Evolutionary conservation across 2,329 filamentous ascomycete genomes (phyloP), one percentile per base, ranked within the genome.

Genomic region (Massarina eburnea): DNA sequence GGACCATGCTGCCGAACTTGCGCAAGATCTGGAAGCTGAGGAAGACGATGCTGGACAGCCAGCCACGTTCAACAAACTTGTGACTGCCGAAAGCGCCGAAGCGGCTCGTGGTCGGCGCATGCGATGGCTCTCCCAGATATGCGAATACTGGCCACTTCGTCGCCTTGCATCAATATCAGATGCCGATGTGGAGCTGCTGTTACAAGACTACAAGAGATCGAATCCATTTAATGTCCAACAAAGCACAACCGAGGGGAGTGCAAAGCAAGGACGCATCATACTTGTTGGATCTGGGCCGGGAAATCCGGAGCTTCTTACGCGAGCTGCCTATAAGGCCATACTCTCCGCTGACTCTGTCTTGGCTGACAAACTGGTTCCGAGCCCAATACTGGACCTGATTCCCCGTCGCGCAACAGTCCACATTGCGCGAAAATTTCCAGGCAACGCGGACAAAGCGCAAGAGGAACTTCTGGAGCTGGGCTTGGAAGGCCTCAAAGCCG

Each of bases 361-460:
- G 4, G 89, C 88, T 33, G 89, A 94, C 73, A 94, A 94, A 72
- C 85, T 94, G 38, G 88, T 94, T 3, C 89, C 94, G 0, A 80
- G 89, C 0, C 84, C 87, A 7, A 89, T 99, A 2, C 78, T 99
- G 8, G 89, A 92, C 54, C 82, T 99, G 14, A 88, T 97, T 45
- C 94, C 94, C 1, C 89, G 94, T 27, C 83, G 92, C 43, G 95
- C 91, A 8, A 85, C 87, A 8, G 86, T 97, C 10, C 84, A 89
- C 60, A 99, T 99, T 59, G 92, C 94, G 4, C 87, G 91, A 62
- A 99, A 99, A 69, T 99, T 99, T 71, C 94, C 94, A 1, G 94
- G 94, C 18, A 97, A 99, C 70, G 94, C 94, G 32, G 94, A 99
- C 59, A 83, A 84, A 35, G 94, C 94, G 0, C 94, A 99, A 67